These are phyloP conservation scores for Phaeolepiota aurea DNA, from an alignment of 768 basidiomycete genomes.

Conservation along the genomic window DNA sequence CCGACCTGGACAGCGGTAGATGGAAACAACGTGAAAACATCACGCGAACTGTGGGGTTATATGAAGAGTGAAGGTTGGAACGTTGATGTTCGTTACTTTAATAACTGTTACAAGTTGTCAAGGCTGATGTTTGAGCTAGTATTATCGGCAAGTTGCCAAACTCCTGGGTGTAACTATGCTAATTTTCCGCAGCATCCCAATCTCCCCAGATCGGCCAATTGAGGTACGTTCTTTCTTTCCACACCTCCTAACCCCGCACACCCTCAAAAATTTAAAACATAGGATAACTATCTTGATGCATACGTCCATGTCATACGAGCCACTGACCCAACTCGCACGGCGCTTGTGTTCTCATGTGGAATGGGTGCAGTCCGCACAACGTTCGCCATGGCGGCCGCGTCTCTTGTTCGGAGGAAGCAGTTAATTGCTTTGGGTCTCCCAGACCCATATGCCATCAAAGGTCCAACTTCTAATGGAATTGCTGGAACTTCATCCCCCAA, in stretches of 20 bases:
- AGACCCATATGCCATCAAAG: conserved; percentile 66
- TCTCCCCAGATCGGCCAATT: conserved; percentile 85
- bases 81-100: conserved; percentile 52
- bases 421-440: conserved; percentile 52
- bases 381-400: conserved; percentile 95
- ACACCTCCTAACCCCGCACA: neutral
- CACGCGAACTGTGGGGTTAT: conserved; percentile 75
- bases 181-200: conserved; percentile 76
- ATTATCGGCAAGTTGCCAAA: no score
- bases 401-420: conserved; percentile 76
- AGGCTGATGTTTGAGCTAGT: no score
- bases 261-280: no score
- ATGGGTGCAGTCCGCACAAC: conserved; percentile 96
- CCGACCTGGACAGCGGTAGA: conserved; percentile 95
- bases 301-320: conserved; percentile 77
- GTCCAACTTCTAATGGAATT: conserved; percentile 11
- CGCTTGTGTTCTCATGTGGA: conserved; percentile 91
- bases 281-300: conserved; percentile 95
- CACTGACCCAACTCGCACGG: conserved; percentile 72
- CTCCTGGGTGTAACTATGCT: neutral
- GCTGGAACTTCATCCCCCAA: conserved; percentile 20
- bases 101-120: no score
- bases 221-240: conserved; percentile 41
- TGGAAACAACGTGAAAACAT: conserved; percentile 73
- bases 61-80: conserved; percentile 83